Percentiles rank a stretch among this genome's conserved stretches.
Evolutionary conservation across 1,139 yeast genomes (phyloP).

Genomic region (Geotrichum restrictum): DNA sequence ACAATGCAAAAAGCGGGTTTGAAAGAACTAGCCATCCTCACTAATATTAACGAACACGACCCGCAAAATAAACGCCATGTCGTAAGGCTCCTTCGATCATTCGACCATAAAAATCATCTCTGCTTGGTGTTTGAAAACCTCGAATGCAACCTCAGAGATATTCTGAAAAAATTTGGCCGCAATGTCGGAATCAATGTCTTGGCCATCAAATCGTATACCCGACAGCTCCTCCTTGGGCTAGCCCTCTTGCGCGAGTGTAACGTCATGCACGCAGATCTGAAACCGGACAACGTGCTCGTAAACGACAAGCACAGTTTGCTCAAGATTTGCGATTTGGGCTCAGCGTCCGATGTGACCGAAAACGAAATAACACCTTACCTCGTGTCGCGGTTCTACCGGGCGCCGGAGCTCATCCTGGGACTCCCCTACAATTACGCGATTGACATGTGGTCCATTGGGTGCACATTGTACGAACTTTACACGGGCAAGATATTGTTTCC

Average conservation of each 20-base stretch:
- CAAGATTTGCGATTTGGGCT: constrained; percentile 85
- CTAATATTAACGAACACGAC: constrained; percentile 67
- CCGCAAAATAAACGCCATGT: constrained; percentile 62
- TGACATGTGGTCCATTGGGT: constrained; percentile 90
- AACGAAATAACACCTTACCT: constrained; percentile 85
- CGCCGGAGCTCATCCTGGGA: constrained; percentile 87
- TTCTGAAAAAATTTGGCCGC: constrained; percentile 71
- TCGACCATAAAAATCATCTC: constrained; percentile 81
- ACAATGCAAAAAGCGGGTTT: constrained; percentile 58
- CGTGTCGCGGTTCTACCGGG: constrained; percentile 82
- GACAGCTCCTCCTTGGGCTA: constrained; percentile 73
- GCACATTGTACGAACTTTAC: constrained; percentile 78
- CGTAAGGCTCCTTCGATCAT: constrained; percentile 68
- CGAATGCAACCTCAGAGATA: constrained; percentile 75
- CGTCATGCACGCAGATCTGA: constrained; percentile 80
- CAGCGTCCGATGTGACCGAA: constrained; percentile 72
- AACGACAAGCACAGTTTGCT: constrained; percentile 77
- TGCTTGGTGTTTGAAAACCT: constrained; percentile 81
- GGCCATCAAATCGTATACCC: constrained; percentile 78
- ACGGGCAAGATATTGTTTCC: constrained; percentile 84
- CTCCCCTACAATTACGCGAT: constrained; percentile 74
- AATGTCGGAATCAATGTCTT: constrained; percentile 58
- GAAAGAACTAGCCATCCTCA: constrained; percentile 70
- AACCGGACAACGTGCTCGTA: constrained; percentile 81
- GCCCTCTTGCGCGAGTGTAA: constrained; percentile 73